Conservation (phyloP, 176 grass and related monocot genomes). For the Aegilops sharonensis region DNA sequence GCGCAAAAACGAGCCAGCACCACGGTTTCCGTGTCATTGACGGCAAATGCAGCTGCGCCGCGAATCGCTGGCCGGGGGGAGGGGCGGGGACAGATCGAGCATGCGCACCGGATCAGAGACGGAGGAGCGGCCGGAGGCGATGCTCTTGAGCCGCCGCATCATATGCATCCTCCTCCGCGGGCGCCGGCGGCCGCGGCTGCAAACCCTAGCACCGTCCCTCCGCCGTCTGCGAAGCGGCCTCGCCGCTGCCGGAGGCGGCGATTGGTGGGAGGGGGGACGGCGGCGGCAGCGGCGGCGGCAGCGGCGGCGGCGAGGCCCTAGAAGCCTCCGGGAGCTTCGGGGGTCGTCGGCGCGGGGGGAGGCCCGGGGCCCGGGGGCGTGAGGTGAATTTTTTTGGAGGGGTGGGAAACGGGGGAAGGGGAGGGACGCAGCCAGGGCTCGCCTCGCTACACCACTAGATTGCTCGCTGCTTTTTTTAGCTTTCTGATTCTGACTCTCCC, state of each 20-base stretch:
- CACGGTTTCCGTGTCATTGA: background rate
- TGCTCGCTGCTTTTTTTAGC: slow-evolving; percentile 52
- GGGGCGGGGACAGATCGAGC: background rate
- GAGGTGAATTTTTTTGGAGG: slow-evolving; percentile 13
- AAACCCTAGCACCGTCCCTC: slow-evolving; percentile 52
- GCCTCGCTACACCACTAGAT: slow-evolving; percentile 46
- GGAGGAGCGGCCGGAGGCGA: slow-evolving; percentile 84
- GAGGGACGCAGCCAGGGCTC: background rate
- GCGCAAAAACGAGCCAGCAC: background rate
- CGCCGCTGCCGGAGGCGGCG: slow-evolving; percentile 29
- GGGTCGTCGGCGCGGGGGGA: slow-evolving; percentile 22
- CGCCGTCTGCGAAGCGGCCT: slow-evolving; percentile 24
- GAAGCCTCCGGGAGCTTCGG: slow-evolving; percentile 50
- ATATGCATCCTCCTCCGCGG: slow-evolving; percentile 76
- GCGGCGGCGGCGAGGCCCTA: slow-evolving; percentile 16
- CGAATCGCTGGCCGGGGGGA: background rate
- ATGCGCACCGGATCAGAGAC: slow-evolving; percentile 80
- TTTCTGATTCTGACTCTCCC: background rate
- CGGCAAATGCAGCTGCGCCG: slow-evolving; percentile 32
- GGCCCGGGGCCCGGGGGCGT: background rate
- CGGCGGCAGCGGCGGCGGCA: background rate
- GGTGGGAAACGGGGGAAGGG: background rate
- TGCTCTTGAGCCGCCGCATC: slow-evolving; percentile 97
- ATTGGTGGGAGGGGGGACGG: slow-evolving; percentile 5
- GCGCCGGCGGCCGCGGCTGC: background rate